phyloP scores from a whole-genome alignment of 2,329 filamentous ascomycete species.

The Xylariaceae sp. region DNA sequence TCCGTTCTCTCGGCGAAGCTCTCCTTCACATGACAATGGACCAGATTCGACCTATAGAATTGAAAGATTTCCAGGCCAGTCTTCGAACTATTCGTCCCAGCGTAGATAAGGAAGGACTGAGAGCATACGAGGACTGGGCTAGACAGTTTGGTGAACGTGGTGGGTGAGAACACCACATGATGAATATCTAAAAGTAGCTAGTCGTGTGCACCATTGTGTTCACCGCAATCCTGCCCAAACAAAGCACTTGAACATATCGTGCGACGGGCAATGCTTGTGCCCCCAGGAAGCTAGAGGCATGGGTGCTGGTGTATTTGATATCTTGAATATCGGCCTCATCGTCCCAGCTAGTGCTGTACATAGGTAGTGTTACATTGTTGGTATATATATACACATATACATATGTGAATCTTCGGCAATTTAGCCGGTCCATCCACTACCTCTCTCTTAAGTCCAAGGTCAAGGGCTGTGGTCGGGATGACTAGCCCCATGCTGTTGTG shows the following conservation, averaged over 20 bases:
- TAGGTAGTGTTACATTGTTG: constrained; percentile 30
- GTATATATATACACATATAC: constrained; percentile 23
- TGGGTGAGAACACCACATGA: constrained; percentile 57
- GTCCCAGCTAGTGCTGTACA: constrained; percentile 18
- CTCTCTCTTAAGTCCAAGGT: neutral
- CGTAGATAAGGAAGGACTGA: constrained; percentile 83
- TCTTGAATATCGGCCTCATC: constrained; percentile 12
- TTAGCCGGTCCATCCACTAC: neutral
- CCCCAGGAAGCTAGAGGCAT: neutral
- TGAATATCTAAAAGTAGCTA: neutral
- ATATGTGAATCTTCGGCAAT: constrained; percentile 1
- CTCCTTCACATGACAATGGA: constrained; percentile 92
- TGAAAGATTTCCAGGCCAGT: constrained; percentile 85
- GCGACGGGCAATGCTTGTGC: neutral
- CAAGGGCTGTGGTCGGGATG: neutral
- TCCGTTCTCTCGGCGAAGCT: constrained; percentile 88
- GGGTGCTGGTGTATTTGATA: neutral
- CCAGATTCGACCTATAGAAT: constrained; percentile 84
- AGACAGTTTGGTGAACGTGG: constrained; percentile 90
- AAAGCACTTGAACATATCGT: neutral
- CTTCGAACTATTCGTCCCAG: constrained; percentile 86
- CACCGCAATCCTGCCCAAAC: neutral
- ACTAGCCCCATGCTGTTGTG: neutral
- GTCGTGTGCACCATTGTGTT: neutral
- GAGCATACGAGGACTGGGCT: constrained; percentile 94